A percentile compares a stretch with the other conserved stretches of the same genome.
These are phyloP conservation scores for Fusarium oxysporum DNA, from an alignment of 2,329 filamentous ascomycete genomes.

Conservation along the genomic window DNA sequence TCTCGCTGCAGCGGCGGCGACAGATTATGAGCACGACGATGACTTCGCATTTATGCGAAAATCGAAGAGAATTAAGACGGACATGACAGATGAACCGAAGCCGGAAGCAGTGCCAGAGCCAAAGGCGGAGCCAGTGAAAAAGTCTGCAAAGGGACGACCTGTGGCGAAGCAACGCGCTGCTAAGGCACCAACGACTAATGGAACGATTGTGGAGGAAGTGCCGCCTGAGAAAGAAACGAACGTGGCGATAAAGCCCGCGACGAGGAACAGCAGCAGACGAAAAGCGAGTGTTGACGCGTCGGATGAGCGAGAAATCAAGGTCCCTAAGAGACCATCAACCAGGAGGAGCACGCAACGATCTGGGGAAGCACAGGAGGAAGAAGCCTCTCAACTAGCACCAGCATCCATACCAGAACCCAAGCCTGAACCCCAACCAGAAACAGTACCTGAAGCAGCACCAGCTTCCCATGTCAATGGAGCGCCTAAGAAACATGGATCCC, in stretches of 20 bases:
- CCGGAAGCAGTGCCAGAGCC: slow-evolving; percentile 24
- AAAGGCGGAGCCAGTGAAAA: slow-evolving; percentile 58
- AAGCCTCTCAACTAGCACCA: slow-evolving; percentile 9
- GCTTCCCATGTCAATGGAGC: slow-evolving; percentile 45
- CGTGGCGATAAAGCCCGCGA: slow-evolving; percentile 30
- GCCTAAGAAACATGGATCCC: slow-evolving; percentile 35
- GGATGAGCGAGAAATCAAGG: slow-evolving; percentile 52
- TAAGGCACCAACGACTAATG: slow-evolving; percentile 48
- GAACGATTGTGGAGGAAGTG: slow-evolving; percentile 39
- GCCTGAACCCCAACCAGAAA: neutral
- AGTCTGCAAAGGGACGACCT: slow-evolving; percentile 49
- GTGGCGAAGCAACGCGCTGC: slow-evolving; percentile 48
- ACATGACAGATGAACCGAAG: slow-evolving; percentile 55
- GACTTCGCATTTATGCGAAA: slow-evolving; percentile 81
- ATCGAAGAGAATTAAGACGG: slow-evolving; percentile 72
- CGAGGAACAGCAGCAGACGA: slow-evolving; percentile 52
- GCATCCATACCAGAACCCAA: neutral
- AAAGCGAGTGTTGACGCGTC: slow-evolving; percentile 55
- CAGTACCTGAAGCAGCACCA: neutral
- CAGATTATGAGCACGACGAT: slow-evolving; percentile 76
- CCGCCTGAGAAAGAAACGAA: slow-evolving; percentile 25
- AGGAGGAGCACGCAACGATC: slow-evolving; percentile 60
- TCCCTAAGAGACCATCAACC: slow-evolving; percentile 54
- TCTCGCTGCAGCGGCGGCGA: slow-evolving; percentile 60
- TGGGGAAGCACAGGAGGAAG: slow-evolving; percentile 51